Evolutionary conservation across 441 rosid species (phyloP).

Genomic region (Monsonia emarginata): DNA sequence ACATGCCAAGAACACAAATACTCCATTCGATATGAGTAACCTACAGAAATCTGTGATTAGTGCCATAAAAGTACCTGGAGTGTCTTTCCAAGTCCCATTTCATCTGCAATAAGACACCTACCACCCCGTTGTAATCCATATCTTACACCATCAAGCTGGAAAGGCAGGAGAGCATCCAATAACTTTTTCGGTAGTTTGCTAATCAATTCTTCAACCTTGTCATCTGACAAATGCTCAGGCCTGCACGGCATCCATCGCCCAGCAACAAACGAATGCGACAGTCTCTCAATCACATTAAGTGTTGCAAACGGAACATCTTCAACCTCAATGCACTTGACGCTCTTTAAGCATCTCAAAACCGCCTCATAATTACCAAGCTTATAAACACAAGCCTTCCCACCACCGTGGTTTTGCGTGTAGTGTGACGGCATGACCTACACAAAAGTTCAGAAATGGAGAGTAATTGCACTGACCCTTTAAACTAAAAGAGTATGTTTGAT

Average conservation of each 20-base stretch:
- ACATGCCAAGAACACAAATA: neutral
- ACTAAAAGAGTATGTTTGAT: too few relatives aligned
- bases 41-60: neutral
- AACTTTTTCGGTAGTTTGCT: constrained; percentile 50
- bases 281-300: constrained; percentile 55
- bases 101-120: constrained; percentile 90
- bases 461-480: too few relatives aligned
- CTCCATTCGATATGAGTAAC: neutral
- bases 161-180: constrained; percentile 58
- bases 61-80: constrained; percentile 47
- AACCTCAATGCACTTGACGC: constrained; percentile 40
- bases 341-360: constrained; percentile 52
- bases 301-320: constrained; percentile 76
- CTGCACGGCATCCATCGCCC: constrained; percentile 69
- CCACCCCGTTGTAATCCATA: constrained; percentile 82
- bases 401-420: constrained; percentile 62
- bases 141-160: constrained; percentile 72
- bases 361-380: constrained; percentile 57
- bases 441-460: neutral
- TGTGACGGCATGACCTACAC: constrained; percentile 55
- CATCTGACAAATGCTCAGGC: constrained; percentile 67
- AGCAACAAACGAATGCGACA: constrained; percentile 38
- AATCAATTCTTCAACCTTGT: constrained; percentile 49
- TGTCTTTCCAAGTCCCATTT: constrained; percentile 97
- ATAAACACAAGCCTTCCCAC: constrained; percentile 74